Evolutionary conservation across 495 filamentous ascomycete genomes (phyloP), one percentile per base, ranked within the genome.

Genomic region (Penicillium argentinense): DNA sequence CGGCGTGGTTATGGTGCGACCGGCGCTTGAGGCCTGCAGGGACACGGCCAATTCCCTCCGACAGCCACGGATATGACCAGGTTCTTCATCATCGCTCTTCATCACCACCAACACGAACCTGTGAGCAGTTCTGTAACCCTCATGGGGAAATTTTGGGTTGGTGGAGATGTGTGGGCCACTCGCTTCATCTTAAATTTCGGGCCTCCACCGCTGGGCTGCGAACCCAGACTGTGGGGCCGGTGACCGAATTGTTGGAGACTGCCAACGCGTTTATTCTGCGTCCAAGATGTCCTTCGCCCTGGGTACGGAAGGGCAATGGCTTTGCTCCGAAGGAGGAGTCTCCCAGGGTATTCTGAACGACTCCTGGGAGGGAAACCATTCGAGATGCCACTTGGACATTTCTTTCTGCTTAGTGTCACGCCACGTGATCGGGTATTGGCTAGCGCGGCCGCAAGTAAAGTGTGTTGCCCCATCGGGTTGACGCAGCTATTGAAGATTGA

Each of bases 1-100:
- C 41, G 19, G 45, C 23, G 44, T 47, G 49, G 38, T 53, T 42
- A 47, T 49, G 56, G 47, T 50, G 45, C 52, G 45, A 42, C 47
- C 19, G 48, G 54, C 47, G 53, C 53, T 44, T 47, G 36, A 32
- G 32, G 39, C 18, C 38, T 49, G 44, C 53, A 56, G 53, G 47
- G 44, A 43, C 32, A 38, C 40, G 14, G 24, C 18, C 40, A 36
- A 36, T 36, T 18, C 33, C 7, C 18, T 21, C 33, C 14, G 12
- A 36, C 33, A 19, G 7, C 16, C 17, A 21, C 17, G 17, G 33
- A 36, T 18, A 8, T 36, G 16, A 21, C 33, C 33, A 21, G 17
- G 16, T 33, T 8, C 25, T 39, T 39, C 22, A 23, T 7, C 37
- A 18, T 36, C n/a, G n/a, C n/a, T n/a, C n/a, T n/a, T n/a, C n/a